A percentile compares a stretch with the other conserved stretches of the same genome.
Conservation (phyloP, 2,329 filamentous ascomycete genomes). For the Diaporthe australafricana region DNA sequence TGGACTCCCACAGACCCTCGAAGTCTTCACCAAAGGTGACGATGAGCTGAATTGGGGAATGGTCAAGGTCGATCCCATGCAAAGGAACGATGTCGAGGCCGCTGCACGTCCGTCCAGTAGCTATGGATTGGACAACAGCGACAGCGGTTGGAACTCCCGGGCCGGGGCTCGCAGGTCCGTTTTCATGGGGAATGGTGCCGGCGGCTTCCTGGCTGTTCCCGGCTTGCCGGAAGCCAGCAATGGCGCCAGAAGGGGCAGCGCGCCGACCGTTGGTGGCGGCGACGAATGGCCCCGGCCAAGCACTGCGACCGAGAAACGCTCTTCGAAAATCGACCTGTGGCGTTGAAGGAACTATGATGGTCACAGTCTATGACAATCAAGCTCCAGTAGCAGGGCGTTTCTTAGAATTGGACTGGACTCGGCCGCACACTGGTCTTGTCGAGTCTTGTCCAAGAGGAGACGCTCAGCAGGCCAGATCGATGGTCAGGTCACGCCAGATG, state of each 20-base stretch:
- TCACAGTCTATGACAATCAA: not conserved
- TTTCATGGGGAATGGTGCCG: conserved; percentile 62
- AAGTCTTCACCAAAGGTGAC: conserved; percentile 70
- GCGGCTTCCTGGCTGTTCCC: conserved; percentile 66
- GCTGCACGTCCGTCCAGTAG: conserved; percentile 59
- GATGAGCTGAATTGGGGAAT: conserved; percentile 71
- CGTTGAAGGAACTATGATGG: conserved; percentile 44
- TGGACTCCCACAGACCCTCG: conserved; percentile 64
- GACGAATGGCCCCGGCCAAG: conserved; percentile 56
- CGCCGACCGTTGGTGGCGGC: conserved; percentile 40
- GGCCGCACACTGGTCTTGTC: not conserved
- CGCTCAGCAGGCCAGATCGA: not conserved
- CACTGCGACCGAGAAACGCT: conserved; percentile 55
- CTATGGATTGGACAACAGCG: conserved; percentile 67
- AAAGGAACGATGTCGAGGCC: conserved; percentile 43
- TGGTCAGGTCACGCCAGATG: no score
- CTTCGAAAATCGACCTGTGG: conserved; percentile 56
- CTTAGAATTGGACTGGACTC: no score
- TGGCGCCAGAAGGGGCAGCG: conserved; percentile 37
- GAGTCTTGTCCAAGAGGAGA: not conserved
- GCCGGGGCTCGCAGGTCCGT: conserved; percentile 64
- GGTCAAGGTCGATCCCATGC: conserved; percentile 57
- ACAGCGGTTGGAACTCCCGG: conserved; percentile 63
- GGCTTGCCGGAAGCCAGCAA: conserved; percentile 41
- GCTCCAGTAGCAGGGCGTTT: not conserved